Conservation (phyloP, 768 basidiomycete species). For the Tricholomella constricta region DNA sequence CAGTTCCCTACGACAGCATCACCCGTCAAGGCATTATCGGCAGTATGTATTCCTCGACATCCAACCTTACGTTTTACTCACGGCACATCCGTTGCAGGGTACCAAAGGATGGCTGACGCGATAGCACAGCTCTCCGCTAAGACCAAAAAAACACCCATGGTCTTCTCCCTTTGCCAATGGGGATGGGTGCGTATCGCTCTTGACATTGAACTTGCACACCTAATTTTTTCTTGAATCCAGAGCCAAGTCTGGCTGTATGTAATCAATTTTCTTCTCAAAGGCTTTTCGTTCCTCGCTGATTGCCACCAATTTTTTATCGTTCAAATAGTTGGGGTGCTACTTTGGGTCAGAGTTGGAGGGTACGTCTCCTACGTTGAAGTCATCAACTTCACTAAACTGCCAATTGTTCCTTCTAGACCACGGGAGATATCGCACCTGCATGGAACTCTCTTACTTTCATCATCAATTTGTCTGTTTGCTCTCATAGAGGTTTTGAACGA, state of each 20-base stretch:
- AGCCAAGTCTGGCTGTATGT: conserved; percentile 56
- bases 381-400: neutral
- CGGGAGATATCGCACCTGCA: conserved; percentile 49
- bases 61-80: no score
- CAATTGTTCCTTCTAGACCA: conserved; percentile 41
- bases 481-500: neutral
- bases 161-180: conserved; percentile 69
- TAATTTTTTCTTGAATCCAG: conserved; percentile 27
- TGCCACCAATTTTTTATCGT: no score
- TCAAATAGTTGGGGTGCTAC: conserved; percentile 48
- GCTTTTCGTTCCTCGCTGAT: neutral
- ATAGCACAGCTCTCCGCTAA: conserved; percentile 54
- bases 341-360: conserved; percentile 68
- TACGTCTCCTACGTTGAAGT: neutral
- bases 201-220: no score
- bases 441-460: conserved; percentile 50
- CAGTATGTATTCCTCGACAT: conserved; percentile 36
- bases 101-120: conserved; percentile 59
- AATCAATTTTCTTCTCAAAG: no score
- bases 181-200: no score
- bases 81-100: no score
- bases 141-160: conserved; percentile 49
- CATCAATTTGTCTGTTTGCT: conserved; percentile 4
- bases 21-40: conserved; percentile 57
- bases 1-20: conserved; percentile 60